phyloP scores from a whole-genome alignment of 2,329 filamentous ascomycete species.

The Neonectria neomacrospora region DNA sequence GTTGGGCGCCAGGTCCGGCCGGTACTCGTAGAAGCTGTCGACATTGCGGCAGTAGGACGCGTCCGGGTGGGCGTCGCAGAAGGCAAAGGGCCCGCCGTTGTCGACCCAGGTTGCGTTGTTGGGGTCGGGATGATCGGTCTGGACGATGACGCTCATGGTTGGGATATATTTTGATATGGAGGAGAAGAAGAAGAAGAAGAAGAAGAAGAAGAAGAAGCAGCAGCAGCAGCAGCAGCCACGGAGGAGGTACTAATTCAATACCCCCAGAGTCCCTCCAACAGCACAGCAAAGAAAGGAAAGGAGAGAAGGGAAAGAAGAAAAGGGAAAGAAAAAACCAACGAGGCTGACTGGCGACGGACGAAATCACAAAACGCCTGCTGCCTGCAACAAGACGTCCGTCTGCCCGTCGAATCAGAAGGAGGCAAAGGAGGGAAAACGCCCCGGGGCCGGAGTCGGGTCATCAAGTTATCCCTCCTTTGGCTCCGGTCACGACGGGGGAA shows the following conservation, averaged over 20 bases:
- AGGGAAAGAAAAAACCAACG: background rate
- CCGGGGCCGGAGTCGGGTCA: conserved; percentile 10
- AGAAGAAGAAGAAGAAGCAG: background rate
- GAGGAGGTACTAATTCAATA: no score
- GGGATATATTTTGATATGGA: background rate
- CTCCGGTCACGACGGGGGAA: conserved; percentile 1
- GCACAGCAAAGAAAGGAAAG: background rate
- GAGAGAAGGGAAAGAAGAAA: no score
- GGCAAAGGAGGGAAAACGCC: conserved; percentile 19
- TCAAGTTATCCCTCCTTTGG: conserved; percentile 5
- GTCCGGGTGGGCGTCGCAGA: conserved; percentile 46
- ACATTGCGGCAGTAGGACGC: conserved; percentile 47
- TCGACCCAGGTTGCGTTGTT: conserved; percentile 38
- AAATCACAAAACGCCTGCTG: background rate
- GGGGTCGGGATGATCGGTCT: conserved; percentile 29
- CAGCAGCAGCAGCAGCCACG: no score
- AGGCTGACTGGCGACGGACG: background rate
- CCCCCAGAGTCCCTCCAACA: background rate
- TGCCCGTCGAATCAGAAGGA: background rate
- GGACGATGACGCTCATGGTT: conserved; percentile 17
- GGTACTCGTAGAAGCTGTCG: conserved; percentile 61
- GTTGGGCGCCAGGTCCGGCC: conserved; percentile 62
- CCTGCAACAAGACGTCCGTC: background rate
- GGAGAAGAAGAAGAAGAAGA: background rate
- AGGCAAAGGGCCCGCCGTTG: conserved; percentile 31